A percentile compares a stretch with the other conserved stretches of the same genome.
Conservation (phyloP, 1,139 yeast genomes). For the Lodderomyces parapsilosis region DNA sequence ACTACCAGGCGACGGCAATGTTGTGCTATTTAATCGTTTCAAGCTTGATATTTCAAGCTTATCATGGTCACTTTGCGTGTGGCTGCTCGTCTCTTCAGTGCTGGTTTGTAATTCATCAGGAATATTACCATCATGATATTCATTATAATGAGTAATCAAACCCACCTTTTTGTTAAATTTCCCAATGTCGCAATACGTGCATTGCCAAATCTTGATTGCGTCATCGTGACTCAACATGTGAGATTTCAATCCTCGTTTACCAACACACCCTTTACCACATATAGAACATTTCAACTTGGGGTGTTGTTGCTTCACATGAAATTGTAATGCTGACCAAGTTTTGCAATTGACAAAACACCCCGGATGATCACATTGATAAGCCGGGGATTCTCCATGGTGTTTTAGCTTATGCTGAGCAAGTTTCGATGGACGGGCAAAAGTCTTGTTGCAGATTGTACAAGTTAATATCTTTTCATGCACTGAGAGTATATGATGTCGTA, state of each 20-base stretch:
- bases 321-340: slow-evolving; percentile 76
- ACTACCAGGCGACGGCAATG: not conserved
- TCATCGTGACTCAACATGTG: slow-evolving; percentile 67
- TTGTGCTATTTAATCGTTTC: not conserved
- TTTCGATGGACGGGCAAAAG: slow-evolving; percentile 59
- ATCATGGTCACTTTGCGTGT: slow-evolving; percentile 13
- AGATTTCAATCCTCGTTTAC: slow-evolving; percentile 63
- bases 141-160: slow-evolving; percentile 43
- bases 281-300: slow-evolving; percentile 64
- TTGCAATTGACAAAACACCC: slow-evolving; percentile 62
- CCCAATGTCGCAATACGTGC: slow-evolving; percentile 47
- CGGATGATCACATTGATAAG: slow-evolving; percentile 60
- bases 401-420: slow-evolving; percentile 61
- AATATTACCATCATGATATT: slow-evolving; percentile 40
- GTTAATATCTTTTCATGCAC: slow-evolving; percentile 56
- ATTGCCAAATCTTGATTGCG: slow-evolving; percentile 60
- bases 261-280: slow-evolving; percentile 77
- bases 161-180: slow-evolving; percentile 35
- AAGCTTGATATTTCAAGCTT: slow-evolving; percentile 2
- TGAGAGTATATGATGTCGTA: slow-evolving; percentile 67
- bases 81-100: slow-evolving; percentile 16
- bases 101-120: slow-evolving; percentile 29
- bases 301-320: slow-evolving; percentile 71
- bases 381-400: slow-evolving; percentile 55
- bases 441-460: slow-evolving; percentile 60